phyloP scores from a whole-genome alignment of 2,329 filamentous ascomycete species.

The Escovopsis weberi region DNA sequence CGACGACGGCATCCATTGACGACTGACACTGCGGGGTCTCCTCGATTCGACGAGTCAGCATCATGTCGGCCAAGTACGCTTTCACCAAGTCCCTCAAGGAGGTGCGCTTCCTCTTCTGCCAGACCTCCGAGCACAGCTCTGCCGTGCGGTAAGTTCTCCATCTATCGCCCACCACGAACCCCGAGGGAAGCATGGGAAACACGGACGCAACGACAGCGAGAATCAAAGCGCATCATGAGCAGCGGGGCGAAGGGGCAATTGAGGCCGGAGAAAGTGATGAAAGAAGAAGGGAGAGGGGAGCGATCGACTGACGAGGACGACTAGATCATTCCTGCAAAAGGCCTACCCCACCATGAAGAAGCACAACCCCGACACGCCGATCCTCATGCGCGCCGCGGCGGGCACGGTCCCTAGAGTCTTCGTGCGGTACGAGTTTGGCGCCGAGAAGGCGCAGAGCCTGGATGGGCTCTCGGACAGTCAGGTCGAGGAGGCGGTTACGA shows the following conservation, averaged over 20 bases:
- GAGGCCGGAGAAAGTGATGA: not conserved
- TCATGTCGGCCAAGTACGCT: slow-evolving; percentile 85
- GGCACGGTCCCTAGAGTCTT: slow-evolving; percentile 77
- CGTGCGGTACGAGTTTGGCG: slow-evolving; percentile 65
- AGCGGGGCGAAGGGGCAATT: not conserved
- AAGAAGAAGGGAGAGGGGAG: not conserved
- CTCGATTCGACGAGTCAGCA: slow-evolving; percentile 9
- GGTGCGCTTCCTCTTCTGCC: slow-evolving; percentile 94
- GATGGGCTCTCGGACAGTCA: slow-evolving; percentile 46
- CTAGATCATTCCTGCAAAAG: slow-evolving; percentile 74
- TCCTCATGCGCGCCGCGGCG: slow-evolving; percentile 83
- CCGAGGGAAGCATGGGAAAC: not conserved
- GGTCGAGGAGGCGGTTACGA: slow-evolving; percentile 43
- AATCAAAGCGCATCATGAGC: not conserved
- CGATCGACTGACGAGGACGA: not conserved
- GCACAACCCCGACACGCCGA: slow-evolving; percentile 87
- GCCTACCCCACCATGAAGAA: slow-evolving; percentile 99
- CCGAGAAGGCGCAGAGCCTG: slow-evolving; percentile 42
- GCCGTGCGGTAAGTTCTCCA: slow-evolving; percentile 55
- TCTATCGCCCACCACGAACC: not conserved
- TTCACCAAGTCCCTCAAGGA: slow-evolving; percentile 85
- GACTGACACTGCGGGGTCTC: not conserved
- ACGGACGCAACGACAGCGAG: too few relatives aligned
- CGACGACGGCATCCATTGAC: not conserved
- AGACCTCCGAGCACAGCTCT: slow-evolving; percentile 81